Conservation (phyloP, 108 stramenopile genomes). For the Cyclostephanos invisitatus region DNA sequence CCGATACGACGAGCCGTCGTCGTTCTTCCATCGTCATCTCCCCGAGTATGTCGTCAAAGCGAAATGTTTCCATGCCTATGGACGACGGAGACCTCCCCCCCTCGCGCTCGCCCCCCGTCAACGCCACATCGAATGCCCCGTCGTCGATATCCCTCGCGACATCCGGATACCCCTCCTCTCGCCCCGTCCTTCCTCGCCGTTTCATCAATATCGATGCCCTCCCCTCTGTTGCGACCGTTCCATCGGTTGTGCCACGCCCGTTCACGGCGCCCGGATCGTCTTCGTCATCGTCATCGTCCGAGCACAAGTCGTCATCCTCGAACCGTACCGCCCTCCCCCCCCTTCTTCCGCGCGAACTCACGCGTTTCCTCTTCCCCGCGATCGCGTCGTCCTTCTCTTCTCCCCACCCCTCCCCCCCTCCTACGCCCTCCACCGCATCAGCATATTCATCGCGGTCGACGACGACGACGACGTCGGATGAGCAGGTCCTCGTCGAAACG, state of each 20-base stretch:
- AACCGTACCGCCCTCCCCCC: not conserved
- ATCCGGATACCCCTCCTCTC: not conserved
- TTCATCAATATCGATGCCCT: not conserved
- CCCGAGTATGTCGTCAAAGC: slow-evolving; percentile 21
- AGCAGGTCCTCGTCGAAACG: not conserved
- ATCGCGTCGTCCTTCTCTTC: not conserved
- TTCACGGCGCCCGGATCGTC: not conserved
- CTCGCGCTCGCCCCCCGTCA: not conserved
- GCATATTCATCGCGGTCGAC: too few species aligned
- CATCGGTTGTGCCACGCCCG: too few species aligned
- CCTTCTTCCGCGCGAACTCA: not conserved
- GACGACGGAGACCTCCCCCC: slow-evolving; percentile 32
- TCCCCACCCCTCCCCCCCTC: not conserved
- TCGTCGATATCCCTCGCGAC: not conserved
- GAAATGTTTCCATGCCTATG: slow-evolving; percentile 15
- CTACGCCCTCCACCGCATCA: not conserved
- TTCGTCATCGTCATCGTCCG: not conserved
- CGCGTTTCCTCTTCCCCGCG: not conserved
- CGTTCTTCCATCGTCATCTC: slow-evolving; percentile 25
- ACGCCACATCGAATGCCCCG: not conserved
- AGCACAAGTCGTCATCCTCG: not conserved
- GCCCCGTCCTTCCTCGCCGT: not conserved
- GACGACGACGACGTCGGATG: not conserved
- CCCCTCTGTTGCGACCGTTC: not conserved
- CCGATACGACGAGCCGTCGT: slow-evolving; percentile 13